These are phyloP conservation scores for Umbelopsis vinacea DNA, from an alignment of 192 early-diverging fungal species.

Conservation along the genomic window DNA sequence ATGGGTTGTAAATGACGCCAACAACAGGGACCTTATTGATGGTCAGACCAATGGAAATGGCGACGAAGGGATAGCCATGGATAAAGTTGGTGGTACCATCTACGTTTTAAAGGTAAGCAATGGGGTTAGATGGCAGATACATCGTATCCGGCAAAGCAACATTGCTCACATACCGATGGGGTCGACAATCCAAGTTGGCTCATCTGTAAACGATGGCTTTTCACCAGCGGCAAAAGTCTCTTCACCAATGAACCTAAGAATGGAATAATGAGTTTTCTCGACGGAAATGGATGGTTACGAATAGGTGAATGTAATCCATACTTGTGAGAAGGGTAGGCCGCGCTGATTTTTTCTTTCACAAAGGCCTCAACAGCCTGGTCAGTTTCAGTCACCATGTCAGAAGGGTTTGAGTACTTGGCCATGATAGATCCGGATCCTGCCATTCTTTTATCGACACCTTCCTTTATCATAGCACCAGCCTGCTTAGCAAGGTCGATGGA, in stretches of 20 bases:
- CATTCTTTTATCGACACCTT: conserved; percentile 55
- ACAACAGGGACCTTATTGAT: conserved; percentile 75
- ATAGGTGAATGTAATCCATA: conserved; percentile 31
- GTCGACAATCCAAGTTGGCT: conserved; percentile 91
- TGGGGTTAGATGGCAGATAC: background rate
- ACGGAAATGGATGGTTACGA: background rate
- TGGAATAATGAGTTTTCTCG: background rate
- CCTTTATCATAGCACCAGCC: conserved; percentile 63
- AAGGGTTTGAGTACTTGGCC: conserved; percentile 66
- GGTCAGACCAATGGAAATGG: conserved; percentile 85
- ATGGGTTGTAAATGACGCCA: conserved; percentile 91
- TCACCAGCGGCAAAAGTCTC: conserved; percentile 72
- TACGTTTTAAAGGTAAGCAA: conserved; percentile 5
- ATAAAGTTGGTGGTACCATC: conserved; percentile 84
- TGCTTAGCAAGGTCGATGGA: conserved; percentile 55
- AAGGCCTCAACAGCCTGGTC: conserved; percentile 82
- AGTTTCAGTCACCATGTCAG: conserved; percentile 86
- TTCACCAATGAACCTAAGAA: conserved; percentile 81
- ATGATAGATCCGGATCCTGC: conserved; percentile 45
- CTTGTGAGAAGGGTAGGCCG: conserved; percentile 66
- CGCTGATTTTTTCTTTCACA: conserved; percentile 63
- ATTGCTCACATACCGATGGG: conserved; percentile 63
- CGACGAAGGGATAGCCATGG: conserved; percentile 81
- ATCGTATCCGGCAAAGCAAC: no score
- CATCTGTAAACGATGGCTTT: conserved; percentile 59